Conservation (phyloP, 768 basidiomycete genomes). For the Coprinopsis sp. region DNA sequence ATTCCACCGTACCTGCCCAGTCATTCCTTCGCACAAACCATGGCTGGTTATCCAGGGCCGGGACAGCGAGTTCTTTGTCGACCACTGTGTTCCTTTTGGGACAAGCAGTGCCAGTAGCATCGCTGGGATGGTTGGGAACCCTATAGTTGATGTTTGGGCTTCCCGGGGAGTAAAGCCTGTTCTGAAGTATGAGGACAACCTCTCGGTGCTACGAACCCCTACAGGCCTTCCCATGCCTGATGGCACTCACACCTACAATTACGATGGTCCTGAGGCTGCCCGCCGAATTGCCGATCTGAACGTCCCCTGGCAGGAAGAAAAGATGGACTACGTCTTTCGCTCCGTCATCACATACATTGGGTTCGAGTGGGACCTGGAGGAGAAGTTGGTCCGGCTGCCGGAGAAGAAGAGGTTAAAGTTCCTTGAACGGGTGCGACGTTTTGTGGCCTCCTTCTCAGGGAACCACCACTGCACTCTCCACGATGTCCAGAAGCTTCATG, state of each 20-base stretch:
- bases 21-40: constrained; percentile 22
- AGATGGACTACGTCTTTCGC: constrained; percentile 16
- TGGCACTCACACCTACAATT: neutral
- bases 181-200: constrained; percentile 13
- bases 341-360: constrained; percentile 22
- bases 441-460: constrained; percentile 7
- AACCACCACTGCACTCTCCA: constrained; percentile 5
- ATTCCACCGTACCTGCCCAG: constrained; percentile 27
- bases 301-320: constrained; percentile 22
- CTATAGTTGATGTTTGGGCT: constrained; percentile 19
- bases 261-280: neutral
- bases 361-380: constrained; percentile 24
- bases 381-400: constrained; percentile 21
- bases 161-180: constrained; percentile 11
- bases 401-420: constrained; percentile 25
- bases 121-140: constrained; percentile 18
- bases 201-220: neutral
- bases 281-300: neutral
- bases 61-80: constrained; percentile 15
- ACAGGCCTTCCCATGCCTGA: neutral
- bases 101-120: constrained; percentile 17
- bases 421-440: constrained; percentile 11
- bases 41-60: constrained; percentile 22
- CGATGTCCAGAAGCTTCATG: constrained; percentile 20
- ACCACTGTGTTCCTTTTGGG: constrained; percentile 20